Evolutionary conservation across 805 yeast species (phyloP).

Genomic region (Pichia kluyveri): DNA sequence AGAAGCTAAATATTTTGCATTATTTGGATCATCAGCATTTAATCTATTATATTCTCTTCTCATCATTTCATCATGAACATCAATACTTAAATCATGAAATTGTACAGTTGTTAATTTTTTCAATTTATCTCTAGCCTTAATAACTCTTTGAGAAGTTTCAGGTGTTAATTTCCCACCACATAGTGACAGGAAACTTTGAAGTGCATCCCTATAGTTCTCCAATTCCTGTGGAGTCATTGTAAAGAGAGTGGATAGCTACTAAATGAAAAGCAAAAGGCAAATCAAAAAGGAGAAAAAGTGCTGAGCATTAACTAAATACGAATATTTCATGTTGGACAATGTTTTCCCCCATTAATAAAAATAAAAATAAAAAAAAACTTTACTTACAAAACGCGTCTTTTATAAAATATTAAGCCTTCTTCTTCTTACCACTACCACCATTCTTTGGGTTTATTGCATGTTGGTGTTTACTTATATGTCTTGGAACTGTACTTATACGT

Average conservation of each 20-base stretch:
- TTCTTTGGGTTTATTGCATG: conserved; percentile 60
- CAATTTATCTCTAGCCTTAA: conserved; percentile 78
- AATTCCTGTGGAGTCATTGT: conserved; percentile 7
- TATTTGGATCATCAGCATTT: conserved; percentile 46
- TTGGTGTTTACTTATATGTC: no score
- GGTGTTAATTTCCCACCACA: conserved; percentile 38
- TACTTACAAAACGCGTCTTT: neutral
- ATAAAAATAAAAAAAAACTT: no score
- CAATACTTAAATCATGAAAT: conserved; percentile 84
- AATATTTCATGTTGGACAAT: no score
- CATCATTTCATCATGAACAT: conserved; percentile 85
- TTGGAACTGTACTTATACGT: conserved; percentile 78
- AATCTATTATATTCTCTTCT: conserved; percentile 45
- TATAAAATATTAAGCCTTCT: no score
- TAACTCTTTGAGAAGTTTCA: conserved; percentile 49
- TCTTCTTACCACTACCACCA: conserved; percentile 14
- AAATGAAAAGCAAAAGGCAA: neutral
- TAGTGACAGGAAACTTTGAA: conserved; percentile 41
- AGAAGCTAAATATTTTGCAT: conserved; percentile 54
- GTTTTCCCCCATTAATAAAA: no score
- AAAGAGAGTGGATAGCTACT: neutral
- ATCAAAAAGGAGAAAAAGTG: neutral
- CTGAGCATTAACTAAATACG: neutral
- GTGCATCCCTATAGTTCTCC: conserved; percentile 22
- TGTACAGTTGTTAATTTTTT: conserved; percentile 74